Conservation (phyloP, 2,329 filamentous ascomycete genomes). For the Ramularia endophylla region DNA sequence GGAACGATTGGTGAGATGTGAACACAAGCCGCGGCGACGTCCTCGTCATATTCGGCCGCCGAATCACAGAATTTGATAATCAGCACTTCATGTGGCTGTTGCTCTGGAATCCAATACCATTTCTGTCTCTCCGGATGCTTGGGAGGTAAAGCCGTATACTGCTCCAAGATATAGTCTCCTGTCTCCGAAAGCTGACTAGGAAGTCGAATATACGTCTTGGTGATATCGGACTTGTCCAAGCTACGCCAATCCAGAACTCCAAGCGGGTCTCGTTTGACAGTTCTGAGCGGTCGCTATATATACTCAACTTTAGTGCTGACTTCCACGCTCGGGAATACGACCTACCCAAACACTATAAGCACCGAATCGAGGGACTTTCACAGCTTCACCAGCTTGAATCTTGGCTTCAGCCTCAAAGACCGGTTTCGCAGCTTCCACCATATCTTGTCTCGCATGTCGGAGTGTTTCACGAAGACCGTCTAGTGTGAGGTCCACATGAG, state of each 20-base stretch:
- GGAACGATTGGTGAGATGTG: conserved; percentile 4
- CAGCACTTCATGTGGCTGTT: conserved; percentile 3
- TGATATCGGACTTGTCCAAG: neutral
- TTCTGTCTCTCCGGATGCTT: conserved; percentile 3
- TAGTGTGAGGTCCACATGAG: conserved; percentile 1
- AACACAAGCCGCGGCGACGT: neutral
- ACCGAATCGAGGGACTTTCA: neutral
- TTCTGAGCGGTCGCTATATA: conserved; percentile 4
- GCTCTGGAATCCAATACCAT: conserved; percentile 8
- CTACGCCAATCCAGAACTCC: conserved; percentile 2
- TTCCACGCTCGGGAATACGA: neutral
- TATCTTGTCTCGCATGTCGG: conserved; percentile 5
- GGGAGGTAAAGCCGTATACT: neutral
- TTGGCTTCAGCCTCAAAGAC: conserved; percentile 3
- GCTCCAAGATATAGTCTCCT: conserved; percentile 2
- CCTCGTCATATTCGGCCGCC: conserved; percentile 1
- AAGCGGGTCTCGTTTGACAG: conserved; percentile 4
- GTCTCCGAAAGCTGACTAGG: neutral
- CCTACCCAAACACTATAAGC: conserved; percentile 5
- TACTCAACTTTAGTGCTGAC: conserved; percentile 2
- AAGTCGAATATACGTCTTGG: neutral
- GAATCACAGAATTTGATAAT: conserved; percentile 8
- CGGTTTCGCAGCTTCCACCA: conserved; percentile 1
- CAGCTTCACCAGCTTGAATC: neutral
- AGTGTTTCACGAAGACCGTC: conserved; percentile 5